Conservation (phyloP, 257 asterid genomes). For the Scutellaria minor region DNA sequence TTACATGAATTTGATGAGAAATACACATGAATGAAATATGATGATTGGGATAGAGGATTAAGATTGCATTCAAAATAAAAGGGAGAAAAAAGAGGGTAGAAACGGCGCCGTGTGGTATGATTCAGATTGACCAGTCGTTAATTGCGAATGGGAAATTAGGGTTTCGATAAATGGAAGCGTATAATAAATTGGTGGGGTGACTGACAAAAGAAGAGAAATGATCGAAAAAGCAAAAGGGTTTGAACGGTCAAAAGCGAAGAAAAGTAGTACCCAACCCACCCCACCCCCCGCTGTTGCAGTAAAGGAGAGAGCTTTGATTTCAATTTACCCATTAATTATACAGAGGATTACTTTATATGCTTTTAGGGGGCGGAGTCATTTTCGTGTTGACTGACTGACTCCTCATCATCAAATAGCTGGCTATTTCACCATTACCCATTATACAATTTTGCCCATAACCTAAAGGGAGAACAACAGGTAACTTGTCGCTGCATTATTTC, state of each 20-base stretch:
- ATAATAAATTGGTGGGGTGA: conserved; percentile 25
- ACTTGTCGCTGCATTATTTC: background rate
- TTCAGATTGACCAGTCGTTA: conserved; percentile 20
- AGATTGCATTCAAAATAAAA: background rate
- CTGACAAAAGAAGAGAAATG: conserved; percentile 24
- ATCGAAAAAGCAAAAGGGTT: conserved; percentile 50
- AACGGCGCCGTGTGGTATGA: conserved; percentile 41
- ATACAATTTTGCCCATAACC: conserved; percentile 21
- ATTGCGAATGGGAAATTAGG: conserved; percentile 26
- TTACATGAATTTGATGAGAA: too few species aligned
- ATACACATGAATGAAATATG: too few species aligned
- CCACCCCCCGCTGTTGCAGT: conserved; percentile 13
- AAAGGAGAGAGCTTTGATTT: conserved; percentile 26
- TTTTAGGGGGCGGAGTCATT: conserved; percentile 31
- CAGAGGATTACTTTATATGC: conserved; percentile 23
- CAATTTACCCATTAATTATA: conserved; percentile 19
- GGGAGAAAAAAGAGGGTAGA: background rate
- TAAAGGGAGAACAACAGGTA: background rate
- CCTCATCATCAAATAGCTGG: conserved; percentile 37
- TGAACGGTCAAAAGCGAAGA: conserved; percentile 58
- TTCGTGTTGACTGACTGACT: conserved; percentile 46
- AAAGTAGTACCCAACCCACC: conserved; percentile 29
- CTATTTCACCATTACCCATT: conserved; percentile 35
- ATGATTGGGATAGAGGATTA: too few species aligned
- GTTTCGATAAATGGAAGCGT: conserved; percentile 22